Evolutionary conservation across 306 rosid species (phyloP).

Genomic region (Quercus mongolica): DNA sequence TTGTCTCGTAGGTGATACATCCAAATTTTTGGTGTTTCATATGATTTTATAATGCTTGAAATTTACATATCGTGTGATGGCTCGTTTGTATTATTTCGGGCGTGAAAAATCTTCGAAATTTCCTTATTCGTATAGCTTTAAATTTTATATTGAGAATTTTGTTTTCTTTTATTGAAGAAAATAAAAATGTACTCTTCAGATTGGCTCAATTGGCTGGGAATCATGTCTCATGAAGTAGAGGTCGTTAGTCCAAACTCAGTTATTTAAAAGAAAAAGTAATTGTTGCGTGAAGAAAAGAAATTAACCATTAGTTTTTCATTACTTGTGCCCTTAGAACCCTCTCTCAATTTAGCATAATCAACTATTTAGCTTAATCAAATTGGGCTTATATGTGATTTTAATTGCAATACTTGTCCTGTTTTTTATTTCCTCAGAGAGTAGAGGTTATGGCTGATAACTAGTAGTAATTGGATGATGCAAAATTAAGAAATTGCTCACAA

Average conservation of each 20-base stretch:
- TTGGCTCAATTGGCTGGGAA: no score
- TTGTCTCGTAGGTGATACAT: slow-evolving; percentile 19
- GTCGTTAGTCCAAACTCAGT: no score
- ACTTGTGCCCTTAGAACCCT: not conserved
- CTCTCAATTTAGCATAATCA: not conserved
- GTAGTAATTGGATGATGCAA: not conserved
- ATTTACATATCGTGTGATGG: slow-evolving; percentile 24
- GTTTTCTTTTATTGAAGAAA: not conserved
- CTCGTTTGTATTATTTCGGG: slow-evolving; percentile 9
- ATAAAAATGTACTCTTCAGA: no score
- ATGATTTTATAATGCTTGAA: slow-evolving; percentile 12
- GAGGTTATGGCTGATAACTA: not conserved
- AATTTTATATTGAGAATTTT: not conserved
- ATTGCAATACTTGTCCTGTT: not conserved
- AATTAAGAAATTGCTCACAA: not conserved
- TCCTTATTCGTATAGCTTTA: slow-evolving; percentile 12
- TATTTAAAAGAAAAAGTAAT: not conserved
- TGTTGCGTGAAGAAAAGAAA: slow-evolving; percentile 17
- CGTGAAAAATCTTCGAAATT: slow-evolving; percentile 25
- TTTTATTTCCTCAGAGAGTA: not conserved
- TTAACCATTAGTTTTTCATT: not conserved
- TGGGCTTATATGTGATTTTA: not conserved
- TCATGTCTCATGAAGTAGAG: no score
- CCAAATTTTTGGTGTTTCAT: slow-evolving; percentile 12
- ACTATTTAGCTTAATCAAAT: not conserved